phyloP scores from a whole-genome alignment of 768 basidiomycete species.

The Cantharellus cinnabarinus region DNA sequence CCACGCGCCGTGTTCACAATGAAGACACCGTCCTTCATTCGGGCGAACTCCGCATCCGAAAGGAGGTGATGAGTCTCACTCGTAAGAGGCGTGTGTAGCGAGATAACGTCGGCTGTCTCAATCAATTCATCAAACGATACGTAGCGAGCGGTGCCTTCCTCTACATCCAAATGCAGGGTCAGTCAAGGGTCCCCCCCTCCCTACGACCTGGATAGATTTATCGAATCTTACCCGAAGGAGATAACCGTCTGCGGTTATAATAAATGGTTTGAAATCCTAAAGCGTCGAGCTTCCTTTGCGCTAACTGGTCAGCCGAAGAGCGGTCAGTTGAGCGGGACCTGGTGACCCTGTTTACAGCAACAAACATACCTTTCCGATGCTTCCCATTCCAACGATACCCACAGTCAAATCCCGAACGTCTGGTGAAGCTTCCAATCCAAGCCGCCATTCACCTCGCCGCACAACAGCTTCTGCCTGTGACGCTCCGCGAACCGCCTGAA shows the following conservation, averaged over 20 bases:
- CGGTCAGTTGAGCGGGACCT: not conserved
- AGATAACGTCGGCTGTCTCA: slow-evolving; percentile 12
- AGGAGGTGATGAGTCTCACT: slow-evolving; percentile 11
- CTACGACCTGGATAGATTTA: not conserved
- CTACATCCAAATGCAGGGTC: slow-evolving; percentile 1
- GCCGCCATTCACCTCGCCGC: slow-evolving; percentile 10
- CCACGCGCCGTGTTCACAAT: slow-evolving; percentile 17
- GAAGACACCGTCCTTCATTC: slow-evolving; percentile 16
- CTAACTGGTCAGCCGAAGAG: not conserved
- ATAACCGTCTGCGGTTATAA: slow-evolving; percentile 13
- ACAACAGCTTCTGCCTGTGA: slow-evolving; percentile 10
- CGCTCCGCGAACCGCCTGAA: slow-evolving; percentile 10
- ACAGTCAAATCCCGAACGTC: slow-evolving; percentile 10
- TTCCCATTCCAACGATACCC: slow-evolving; percentile 20
- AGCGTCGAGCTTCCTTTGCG: slow-evolving; percentile 12
- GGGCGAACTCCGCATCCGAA: slow-evolving; percentile 10
- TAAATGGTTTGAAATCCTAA: slow-evolving; percentile 18
- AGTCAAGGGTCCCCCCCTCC: not conserved
- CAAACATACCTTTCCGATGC: slow-evolving; percentile 15
- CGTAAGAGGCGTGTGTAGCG: slow-evolving; percentile 14
- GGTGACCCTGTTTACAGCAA: not conserved
- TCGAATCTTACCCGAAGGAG: slow-evolving; percentile 7
- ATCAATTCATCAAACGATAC: slow-evolving; percentile 15
- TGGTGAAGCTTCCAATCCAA: slow-evolving; percentile 5
- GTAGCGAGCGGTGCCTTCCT: slow-evolving; percentile 12